A percentile compares a stretch with the other conserved stretches of the same genome.
phyloP scores from a whole-genome alignment of 371 early-diverging fungal species.

The Zopfochytrium polystomum region DNA sequence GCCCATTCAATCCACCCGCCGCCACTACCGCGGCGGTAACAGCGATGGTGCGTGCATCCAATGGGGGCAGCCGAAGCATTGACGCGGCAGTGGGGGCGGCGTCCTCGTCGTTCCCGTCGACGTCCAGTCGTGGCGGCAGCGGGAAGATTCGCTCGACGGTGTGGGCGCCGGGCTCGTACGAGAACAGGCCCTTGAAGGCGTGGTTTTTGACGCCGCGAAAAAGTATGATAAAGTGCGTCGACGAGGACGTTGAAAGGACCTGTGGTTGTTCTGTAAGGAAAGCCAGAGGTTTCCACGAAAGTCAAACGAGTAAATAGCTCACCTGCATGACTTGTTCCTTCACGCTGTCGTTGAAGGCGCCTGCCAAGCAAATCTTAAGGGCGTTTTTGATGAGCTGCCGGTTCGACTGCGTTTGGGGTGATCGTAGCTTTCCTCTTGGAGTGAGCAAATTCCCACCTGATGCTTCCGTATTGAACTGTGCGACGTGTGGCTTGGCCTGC shows the following conservation, averaged over 20 bases:
- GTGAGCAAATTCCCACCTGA: too few species aligned
- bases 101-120: background rate
- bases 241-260: conserved; percentile 34
- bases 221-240: conserved; percentile 46
- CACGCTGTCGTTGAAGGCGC: conserved; percentile 40
- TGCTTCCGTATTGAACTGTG: too few species aligned
- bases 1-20: background rate
- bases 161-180: conserved; percentile 39
- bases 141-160: conserved; percentile 32
- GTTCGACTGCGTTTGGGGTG: conserved; percentile 29
- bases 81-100: background rate
- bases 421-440: background rate
- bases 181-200: conserved; percentile 48
- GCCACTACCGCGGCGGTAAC: background rate
- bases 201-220: conserved; percentile 44
- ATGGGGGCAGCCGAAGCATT: too few species aligned
- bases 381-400: conserved; percentile 47
- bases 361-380: conserved; percentile 50
- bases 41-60: too few species aligned
- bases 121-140: background rate
- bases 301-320: too few species aligned
- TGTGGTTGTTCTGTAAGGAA: conserved; percentile 5
- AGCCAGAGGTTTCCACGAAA: too few species aligned
- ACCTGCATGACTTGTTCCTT: conserved; percentile 49
- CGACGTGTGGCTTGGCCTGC: too few species aligned